Conservation (phyloP, 192 early-diverging fungal species). For the Coemansia sp. region DNA sequence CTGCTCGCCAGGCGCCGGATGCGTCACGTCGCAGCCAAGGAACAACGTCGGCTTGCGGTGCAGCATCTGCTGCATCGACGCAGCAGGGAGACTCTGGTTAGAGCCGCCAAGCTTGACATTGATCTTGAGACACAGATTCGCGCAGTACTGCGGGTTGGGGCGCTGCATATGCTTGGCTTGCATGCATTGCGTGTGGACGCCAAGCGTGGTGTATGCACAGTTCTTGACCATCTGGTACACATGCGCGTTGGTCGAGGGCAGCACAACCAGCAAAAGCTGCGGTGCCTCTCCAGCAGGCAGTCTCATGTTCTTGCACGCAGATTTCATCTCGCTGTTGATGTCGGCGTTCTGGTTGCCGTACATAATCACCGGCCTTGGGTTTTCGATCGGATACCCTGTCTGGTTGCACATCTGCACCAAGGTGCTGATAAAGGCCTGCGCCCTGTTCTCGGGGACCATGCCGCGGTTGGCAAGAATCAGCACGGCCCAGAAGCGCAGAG, state of each 20-base stretch:
- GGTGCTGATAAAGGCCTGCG: constrained; percentile 72
- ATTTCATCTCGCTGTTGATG: constrained; percentile 66
- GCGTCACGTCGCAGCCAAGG: constrained; percentile 90
- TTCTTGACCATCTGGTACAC: constrained; percentile 89
- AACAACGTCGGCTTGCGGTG: constrained; percentile 77
- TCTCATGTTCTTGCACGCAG: constrained; percentile 69
- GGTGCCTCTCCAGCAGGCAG: constrained; percentile 61
- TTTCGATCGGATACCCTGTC: constrained; percentile 65
- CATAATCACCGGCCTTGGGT: constrained; percentile 47
- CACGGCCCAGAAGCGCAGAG: constrained; percentile 79
- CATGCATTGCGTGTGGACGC: constrained; percentile 89
- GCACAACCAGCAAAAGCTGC: constrained; percentile 81
- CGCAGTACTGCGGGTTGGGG: constrained; percentile 88
- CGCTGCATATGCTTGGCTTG: constrained; percentile 75
- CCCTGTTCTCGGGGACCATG: constrained; percentile 53
- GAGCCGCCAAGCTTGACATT: constrained; percentile 93
- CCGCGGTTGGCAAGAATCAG: constrained; percentile 69
- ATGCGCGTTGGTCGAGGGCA: constrained; percentile 77
- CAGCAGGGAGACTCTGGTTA: constrained; percentile 67
- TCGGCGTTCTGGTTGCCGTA: constrained; percentile 62
- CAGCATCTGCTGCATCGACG: constrained; percentile 58
- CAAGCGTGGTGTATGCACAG: constrained; percentile 83
- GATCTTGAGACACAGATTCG: constrained; percentile 92
- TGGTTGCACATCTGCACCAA: constrained; percentile 72
- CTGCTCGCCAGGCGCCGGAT: constrained; percentile 69